Evolutionary conservation across 306 rosid genomes (phyloP).

Genomic region (Elaeagnus macrophylla): DNA sequence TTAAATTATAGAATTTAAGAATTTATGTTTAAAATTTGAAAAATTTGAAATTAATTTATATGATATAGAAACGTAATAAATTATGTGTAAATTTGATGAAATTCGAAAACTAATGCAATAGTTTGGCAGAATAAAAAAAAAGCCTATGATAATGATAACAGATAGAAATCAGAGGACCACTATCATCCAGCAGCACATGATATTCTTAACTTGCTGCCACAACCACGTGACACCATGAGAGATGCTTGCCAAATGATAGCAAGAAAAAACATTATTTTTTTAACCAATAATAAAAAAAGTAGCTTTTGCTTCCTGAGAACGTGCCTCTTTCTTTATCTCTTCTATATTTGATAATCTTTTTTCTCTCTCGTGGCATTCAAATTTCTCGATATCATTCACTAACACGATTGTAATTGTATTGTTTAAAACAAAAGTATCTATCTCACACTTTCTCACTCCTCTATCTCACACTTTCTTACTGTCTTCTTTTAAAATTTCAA

Average conservation of each 20-base stretch:
- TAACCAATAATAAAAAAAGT: not conserved
- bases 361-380: conserved; percentile 19
- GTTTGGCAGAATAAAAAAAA: no score
- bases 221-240: conserved; percentile 64
- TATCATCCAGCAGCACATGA: conserved; percentile 27
- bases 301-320: conserved; percentile 25
- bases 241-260: conserved; percentile 9
- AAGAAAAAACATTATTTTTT: not conserved
- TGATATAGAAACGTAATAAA: no score
- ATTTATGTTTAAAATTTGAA: no score
- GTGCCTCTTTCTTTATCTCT: conserved; percentile 25
- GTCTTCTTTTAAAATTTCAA: not conserved
- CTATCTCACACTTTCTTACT: not conserved
- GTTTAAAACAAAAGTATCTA: not conserved
- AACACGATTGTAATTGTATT: not conserved
- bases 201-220: conserved; percentile 27
- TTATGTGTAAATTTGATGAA: no score
- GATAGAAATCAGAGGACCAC: conserved; percentile 20
- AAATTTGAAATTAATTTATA: no score
- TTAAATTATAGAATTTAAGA: no score
- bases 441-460: not conserved
- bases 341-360: no score
- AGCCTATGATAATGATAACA: not conserved
- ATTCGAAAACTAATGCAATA: no score
- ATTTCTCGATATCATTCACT: conserved; percentile 25